Percentiles rank a stretch among this genome's conserved stretches.
These are phyloP conservation scores for Fusarium heterosporum DNA, from an alignment of 2,329 filamentous ascomycete species.

Conservation along the genomic window DNA sequence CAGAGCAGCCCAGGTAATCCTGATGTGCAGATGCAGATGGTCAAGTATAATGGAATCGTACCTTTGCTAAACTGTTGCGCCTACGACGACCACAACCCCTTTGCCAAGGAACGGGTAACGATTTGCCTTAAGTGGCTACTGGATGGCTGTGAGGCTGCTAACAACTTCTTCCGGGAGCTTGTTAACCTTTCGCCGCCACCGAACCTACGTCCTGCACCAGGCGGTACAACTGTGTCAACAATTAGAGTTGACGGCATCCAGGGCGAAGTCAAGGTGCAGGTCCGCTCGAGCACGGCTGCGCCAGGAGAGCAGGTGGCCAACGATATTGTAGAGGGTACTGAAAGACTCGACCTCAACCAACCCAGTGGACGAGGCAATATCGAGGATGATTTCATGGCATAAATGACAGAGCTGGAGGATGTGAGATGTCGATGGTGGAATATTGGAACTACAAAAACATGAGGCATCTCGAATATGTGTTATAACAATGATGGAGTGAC, in stretches of 20 bases:
- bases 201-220: constrained; percentile 52
- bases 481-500: not conserved
- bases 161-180: constrained; percentile 76
- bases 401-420: not conserved
- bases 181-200: constrained; percentile 59
- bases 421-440: not conserved
- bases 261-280: constrained; percentile 67
- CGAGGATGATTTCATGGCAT: constrained; percentile 62
- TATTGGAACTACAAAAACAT: not conserved
- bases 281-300: constrained; percentile 53
- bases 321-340: constrained; percentile 59
- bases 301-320: constrained; percentile 47
- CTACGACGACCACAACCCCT: constrained; percentile 93
- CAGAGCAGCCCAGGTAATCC: constrained; percentile 72
- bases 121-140: constrained; percentile 88
- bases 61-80: constrained; percentile 88
- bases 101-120: constrained; percentile 90
- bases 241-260: constrained; percentile 67
- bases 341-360: constrained; percentile 55
- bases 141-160: constrained; percentile 79
- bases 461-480: not conserved
- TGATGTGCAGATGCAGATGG: constrained; percentile 87
- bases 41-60: constrained; percentile 86
- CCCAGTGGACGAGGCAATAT: constrained; percentile 49
- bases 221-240: constrained; percentile 55